Evolutionary conservation across 1,284 basidiomycete genomes (phyloP).

Genomic region (Microbotryum saponariae): DNA sequence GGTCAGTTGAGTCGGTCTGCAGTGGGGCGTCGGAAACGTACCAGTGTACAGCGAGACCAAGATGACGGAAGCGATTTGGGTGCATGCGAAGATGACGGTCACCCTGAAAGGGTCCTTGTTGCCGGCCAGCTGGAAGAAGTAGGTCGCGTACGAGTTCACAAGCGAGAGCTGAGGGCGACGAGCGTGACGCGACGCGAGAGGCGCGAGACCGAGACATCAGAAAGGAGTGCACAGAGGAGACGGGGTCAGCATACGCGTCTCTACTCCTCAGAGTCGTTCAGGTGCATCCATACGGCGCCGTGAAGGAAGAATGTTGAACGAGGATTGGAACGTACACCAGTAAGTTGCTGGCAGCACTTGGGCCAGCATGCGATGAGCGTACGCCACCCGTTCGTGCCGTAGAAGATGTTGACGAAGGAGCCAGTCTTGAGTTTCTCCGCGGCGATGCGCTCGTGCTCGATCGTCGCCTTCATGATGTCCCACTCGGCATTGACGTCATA

Average conservation of each 20-base stretch:
- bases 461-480: conserved; percentile 31
- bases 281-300: too few relatives aligned
- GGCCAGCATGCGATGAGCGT: conserved; percentile 36
- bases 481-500: conserved; percentile 29
- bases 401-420: conserved; percentile 31
- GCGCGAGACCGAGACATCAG: too few relatives aligned
- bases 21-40: too few relatives aligned
- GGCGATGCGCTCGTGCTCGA: conserved; percentile 28
- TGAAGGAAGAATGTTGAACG: too few relatives aligned
- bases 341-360: conserved; percentile 34
- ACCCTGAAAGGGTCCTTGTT: conserved; percentile 36
- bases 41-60: conserved; percentile 14
- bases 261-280: too few relatives aligned
- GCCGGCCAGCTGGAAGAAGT: conserved; percentile 37
- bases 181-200: too few relatives aligned
- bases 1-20: too few relatives aligned
- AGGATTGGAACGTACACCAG: conserved; percentile 22
- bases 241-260: too few relatives aligned
- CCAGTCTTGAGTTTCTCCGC: conserved; percentile 13
- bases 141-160: conserved; percentile 30
- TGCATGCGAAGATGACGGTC: conserved; percentile 37
- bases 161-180: too few relatives aligned
- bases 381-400: conserved; percentile 32
- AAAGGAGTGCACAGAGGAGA: too few relatives aligned
- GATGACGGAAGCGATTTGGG: conserved; percentile 29